Conservation (phyloP, 148 eudicot genomes). For the Persicaria tinctoria region DNA sequence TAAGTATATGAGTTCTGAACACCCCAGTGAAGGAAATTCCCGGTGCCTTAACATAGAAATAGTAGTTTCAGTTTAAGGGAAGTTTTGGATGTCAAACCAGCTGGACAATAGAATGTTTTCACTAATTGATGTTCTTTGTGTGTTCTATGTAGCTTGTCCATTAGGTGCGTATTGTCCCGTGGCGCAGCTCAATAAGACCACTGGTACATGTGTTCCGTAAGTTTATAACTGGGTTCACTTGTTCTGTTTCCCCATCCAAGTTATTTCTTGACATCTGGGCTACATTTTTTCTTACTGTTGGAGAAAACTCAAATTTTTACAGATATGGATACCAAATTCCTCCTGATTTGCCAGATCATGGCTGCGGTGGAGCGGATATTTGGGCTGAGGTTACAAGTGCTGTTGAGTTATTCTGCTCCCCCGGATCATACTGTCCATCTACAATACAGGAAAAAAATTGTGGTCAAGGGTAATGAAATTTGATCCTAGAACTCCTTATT, state of each 20-base stretch:
- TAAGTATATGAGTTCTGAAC: slow-evolving; percentile 33
- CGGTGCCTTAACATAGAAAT: not conserved
- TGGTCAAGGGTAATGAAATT: slow-evolving; percentile 49
- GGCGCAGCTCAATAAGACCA: slow-evolving; percentile 58
- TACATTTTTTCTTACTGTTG: slow-evolving; percentile 15
- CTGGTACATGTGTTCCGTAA: slow-evolving; percentile 92
- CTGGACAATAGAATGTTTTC: not conserved
- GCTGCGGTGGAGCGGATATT: slow-evolving; percentile 87
- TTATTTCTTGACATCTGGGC: not conserved
- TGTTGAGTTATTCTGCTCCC: slow-evolving; percentile 63
- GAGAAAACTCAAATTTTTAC: slow-evolving; percentile 19
- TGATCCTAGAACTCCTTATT: slow-evolving; percentile 17
- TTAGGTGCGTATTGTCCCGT: slow-evolving; percentile 84
- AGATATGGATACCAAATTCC: slow-evolving; percentile 86
- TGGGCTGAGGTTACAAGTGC: slow-evolving; percentile 65
- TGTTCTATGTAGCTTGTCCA: slow-evolving; percentile 67
- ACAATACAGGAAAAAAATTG: slow-evolving; percentile 45
- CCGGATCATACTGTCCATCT: slow-evolving; percentile 89
- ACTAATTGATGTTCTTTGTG: not conserved
- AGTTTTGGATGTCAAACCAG: not conserved
- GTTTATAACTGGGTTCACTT: slow-evolving; percentile 24
- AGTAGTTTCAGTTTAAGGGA: not conserved
- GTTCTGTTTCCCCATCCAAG: not conserved
- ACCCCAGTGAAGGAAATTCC: not conserved
- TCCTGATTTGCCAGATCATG: slow-evolving; percentile 63